Evolutionary conservation across 139 green algal genomes (phyloP), one percentile per base, ranked within the genome.

Genomic region (Coccomyxa sp.): DNA sequence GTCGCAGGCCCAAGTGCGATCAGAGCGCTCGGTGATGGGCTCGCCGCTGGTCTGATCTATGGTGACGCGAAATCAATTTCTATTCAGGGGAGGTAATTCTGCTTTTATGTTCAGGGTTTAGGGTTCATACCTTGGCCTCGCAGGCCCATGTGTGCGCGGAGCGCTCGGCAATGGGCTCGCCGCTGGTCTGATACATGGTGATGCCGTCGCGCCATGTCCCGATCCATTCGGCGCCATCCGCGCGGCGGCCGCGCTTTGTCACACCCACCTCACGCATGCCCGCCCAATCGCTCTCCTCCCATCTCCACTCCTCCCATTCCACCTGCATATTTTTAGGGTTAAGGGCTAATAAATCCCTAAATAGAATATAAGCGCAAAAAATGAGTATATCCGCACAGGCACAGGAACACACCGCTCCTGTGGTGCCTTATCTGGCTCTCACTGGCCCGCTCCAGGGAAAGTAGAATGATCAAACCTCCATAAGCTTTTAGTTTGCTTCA

Each of bases 291-390:
- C 85, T 92, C 58, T 88, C 89, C 90, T 96, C 88, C 94, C 94
- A 98, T 93, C 91, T 95, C 51, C 82, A 87, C 87, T 98, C 94
- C 85, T 94, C 92, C 89, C 89, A 98, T 76, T 93, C 86, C 60
- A 92, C 86, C 86, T 93, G 79, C 28, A 83, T 0, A 74, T n/a
- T n/a, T n/a, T n/a, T n/a, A n/a, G n/a, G n/a, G n/a, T n/a, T n/a
- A n/a, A n/a, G n/a, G n/a, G n/a, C n/a, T n/a, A n/a, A n/a, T n/a
- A n/a, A n/a, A n/a, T n/a, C n/a, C n/a, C n/a, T n/a, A n/a, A n/a
- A n/a, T n/a, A n/a, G n/a, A n/a, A n/a, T n/a, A n/a, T n/a, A n/a
- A n/a, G n/a, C n/a, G n/a, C n/a, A n/a, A n/a, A n/a, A n/a, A n/a
- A n/a, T n/a, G n/a, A n/a, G n/a, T n/a, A n/a, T n/a, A n/a, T n/a